Conservation (phyloP, 2,329 filamentous ascomycete species). For the Colletotrichum gloeosporioides region DNA sequence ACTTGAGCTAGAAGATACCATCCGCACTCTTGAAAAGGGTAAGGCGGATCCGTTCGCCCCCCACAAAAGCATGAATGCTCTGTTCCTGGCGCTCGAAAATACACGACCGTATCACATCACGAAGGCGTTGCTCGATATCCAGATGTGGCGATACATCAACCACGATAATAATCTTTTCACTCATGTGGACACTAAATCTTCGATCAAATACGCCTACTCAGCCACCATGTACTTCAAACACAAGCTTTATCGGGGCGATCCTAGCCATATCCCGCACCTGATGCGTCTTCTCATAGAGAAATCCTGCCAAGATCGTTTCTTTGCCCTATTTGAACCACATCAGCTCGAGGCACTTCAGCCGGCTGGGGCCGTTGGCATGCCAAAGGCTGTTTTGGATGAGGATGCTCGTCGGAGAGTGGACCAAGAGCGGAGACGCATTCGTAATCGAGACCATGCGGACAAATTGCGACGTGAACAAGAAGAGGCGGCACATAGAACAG, state of each 20-base stretch:
- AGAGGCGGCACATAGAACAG: neutral
- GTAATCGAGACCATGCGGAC: neutral
- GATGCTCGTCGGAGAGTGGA: neutral
- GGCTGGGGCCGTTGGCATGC: neutral
- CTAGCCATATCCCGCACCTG: neutral
- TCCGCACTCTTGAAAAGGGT: neutral
- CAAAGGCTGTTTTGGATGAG: neutral
- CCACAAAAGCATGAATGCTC: neutral
- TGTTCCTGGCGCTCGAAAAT: neutral
- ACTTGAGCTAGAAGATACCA: neutral
- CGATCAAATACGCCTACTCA: neutral
- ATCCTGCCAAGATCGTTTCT: neutral
- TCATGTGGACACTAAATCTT: neutral
- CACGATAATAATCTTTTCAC: neutral
- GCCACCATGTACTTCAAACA: neutral
- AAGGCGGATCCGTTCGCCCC: neutral
- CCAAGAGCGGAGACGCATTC: neutral
- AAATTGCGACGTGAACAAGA: neutral
- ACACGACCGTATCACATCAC: neutral
- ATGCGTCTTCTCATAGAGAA: neutral
- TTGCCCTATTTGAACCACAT: neutral
- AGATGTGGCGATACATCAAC: neutral
- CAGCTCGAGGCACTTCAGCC: neutral
- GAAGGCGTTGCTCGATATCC: neutral
- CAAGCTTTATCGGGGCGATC: neutral